These are phyloP conservation scores for Triadica sebifera DNA, from an alignment of 345 rosid genomes.

Conservation along the genomic window DNA sequence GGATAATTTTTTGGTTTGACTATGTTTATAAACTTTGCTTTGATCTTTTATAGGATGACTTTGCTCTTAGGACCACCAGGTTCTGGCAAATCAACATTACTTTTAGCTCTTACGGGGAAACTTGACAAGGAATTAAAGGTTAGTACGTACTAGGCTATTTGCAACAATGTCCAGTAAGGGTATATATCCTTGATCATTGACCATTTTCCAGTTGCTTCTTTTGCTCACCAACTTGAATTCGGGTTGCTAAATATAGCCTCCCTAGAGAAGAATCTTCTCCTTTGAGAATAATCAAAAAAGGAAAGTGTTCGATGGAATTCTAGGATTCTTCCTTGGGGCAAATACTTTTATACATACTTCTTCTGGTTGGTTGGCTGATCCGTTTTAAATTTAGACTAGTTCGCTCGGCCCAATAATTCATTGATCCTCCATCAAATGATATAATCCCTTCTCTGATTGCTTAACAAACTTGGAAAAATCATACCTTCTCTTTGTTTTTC, in stretches of 20 bases:
- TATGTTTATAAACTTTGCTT: neutral
- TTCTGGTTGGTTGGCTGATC: too few species aligned
- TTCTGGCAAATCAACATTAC: constrained; percentile 84
- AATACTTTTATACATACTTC: too few species aligned
- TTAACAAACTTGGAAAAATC: neutral
- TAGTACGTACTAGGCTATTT: constrained; percentile 25
- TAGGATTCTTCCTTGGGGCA: too few species aligned
- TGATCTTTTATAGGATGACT: constrained; percentile 62
- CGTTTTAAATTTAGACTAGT: too few species aligned
- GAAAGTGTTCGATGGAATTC: too few species aligned
- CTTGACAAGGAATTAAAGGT: constrained; percentile 63
- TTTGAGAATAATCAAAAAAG: too few species aligned
- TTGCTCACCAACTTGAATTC: neutral
- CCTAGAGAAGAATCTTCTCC: too few species aligned
- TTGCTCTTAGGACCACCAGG: constrained; percentile 93
- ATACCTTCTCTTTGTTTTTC: neutral
- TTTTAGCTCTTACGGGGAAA: constrained; percentile 79
- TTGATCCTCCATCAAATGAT: too few species aligned
- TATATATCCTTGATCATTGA: too few species aligned
- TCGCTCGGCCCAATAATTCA: too few species aligned
- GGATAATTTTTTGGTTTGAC: constrained; percentile 12
- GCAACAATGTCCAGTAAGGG: constrained; percentile 23
- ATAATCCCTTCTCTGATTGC: neutral
- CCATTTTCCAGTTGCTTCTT: too few species aligned
- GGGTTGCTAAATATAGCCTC: neutral